Percentiles rank a stretch among this genome's conserved stretches.
Evolutionary conservation across 2,329 filamentous ascomycete species (phyloP).

Genomic region (Scedosporium dehoogii): DNA sequence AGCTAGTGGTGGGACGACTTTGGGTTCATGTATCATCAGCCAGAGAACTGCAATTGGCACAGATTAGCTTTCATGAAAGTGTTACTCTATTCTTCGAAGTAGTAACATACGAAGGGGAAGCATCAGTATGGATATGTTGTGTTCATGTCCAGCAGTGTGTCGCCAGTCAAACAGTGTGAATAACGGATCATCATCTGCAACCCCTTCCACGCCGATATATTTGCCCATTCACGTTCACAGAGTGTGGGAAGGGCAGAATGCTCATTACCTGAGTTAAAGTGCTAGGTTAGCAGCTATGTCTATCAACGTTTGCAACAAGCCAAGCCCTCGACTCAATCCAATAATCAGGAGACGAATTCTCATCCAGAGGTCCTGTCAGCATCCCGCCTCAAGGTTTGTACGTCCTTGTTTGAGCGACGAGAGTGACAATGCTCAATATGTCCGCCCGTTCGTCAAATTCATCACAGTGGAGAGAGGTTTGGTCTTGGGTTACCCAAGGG

Average conservation of each 20-base stretch:
- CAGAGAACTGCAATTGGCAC: background rate
- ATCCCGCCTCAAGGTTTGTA: conserved; percentile 52
- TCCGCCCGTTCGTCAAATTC: conserved; percentile 64
- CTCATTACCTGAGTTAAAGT: no score
- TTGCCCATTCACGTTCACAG: no score
- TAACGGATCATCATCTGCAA: conserved; percentile 27
- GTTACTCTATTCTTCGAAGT: background rate
- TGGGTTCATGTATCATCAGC: background rate
- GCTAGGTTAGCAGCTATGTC: no score
- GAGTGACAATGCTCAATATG: conserved; percentile 48
- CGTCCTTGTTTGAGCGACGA: conserved; percentile 42
- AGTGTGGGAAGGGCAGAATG: no score
- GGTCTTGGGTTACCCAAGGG: conserved; percentile 6
- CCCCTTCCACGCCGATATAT: conserved; percentile 14
- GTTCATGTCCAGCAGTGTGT: conserved; percentile 39
- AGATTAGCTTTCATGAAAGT: background rate
- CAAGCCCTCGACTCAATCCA: conserved; percentile 10
- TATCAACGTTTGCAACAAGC: background rate
- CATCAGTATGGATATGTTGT: conserved; percentile 19
- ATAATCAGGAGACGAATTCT: conserved; percentile 55
- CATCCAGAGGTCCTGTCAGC: conserved; percentile 48
- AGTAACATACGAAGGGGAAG: background rate
- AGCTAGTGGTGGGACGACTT: background rate
- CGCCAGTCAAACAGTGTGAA: conserved; percentile 51
- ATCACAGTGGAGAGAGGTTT: conserved; percentile 31